Base-by-base conservation (phyloP, 441 rosid genomes). In the Metrosideros polymorpha region DNA sequence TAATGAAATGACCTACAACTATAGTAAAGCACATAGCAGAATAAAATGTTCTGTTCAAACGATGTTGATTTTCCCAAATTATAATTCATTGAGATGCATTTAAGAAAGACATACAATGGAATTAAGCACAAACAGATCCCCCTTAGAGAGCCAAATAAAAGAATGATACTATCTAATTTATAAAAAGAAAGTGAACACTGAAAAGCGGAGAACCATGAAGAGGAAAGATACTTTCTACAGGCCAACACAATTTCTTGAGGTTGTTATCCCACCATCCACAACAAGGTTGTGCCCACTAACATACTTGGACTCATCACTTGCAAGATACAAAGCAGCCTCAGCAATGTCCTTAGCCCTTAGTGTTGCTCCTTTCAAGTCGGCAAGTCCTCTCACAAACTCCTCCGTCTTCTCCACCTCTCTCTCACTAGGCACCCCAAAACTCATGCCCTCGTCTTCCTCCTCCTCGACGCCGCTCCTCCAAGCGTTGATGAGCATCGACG, bases 201-300 rank as follows among this genome's bases (percentile, higher is more conserved):
- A 39, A 54, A 49, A 22, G 79, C 47, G 22, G 79, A 54, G 53
- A 82, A 82, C 42, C 84, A 7, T 30, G 59, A 35, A 30, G 59
- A 30, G 39, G 56, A 61, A 84, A 57, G 45, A 9, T 35, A 19
- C 47, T 66, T 35, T 17, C 90, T 91, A 96, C 92, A 94, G 91
- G 9, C 94, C 97, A 83, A 96, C 94, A 86, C 97, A 96, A 90
- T 96, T 96, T 87, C 92, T 94, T 1, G 96, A 92, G 29, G 93
- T 91, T 27, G 99, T 97, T 61, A 94, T 83, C 17, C 98, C 99
- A 85, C 99, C 98, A 85, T 97, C 99, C 7, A 97, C 98, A 4
- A 96, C 98, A 82, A 96, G 98, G 86, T 97, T 97, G 88, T 95
- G 98, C n/a, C 99, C 98, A 84, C 96, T 97, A 2, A 97, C 94